Conservation (phyloP, 192 early-diverging fungal genomes). For the Globomyces pollinis-pini region DNA sequence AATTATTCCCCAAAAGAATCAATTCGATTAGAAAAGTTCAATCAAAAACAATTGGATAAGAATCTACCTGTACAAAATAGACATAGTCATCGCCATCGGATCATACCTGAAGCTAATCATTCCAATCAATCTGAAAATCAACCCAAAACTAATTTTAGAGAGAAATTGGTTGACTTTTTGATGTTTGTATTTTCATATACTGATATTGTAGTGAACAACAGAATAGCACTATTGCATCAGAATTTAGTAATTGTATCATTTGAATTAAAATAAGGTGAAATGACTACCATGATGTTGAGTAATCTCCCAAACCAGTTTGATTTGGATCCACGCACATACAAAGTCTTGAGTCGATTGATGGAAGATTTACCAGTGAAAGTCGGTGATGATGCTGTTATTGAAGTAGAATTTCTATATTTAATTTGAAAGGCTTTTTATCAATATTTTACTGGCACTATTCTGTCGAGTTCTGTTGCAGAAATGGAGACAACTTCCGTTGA, state of each 20-base stretch:
- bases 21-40: background rate
- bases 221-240: slow-evolving; percentile 17
- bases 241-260: background rate
- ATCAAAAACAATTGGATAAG: background rate
- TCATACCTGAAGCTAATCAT: slow-evolving; percentile 13
- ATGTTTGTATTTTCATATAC: slow-evolving; percentile 22
- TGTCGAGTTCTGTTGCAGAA: slow-evolving; percentile 31
- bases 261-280: slow-evolving; percentile 20
- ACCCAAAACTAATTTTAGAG: slow-evolving; percentile 28
- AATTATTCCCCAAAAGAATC: slow-evolving; percentile 12
- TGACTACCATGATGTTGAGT: slow-evolving; percentile 24
- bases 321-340: slow-evolving; percentile 5
- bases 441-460: slow-evolving; percentile 43
- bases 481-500: slow-evolving; percentile 24
- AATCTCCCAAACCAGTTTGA: slow-evolving; percentile 12
- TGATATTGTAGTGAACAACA: slow-evolving; percentile 38
- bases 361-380: slow-evolving; percentile 17
- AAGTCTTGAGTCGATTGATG: background rate
- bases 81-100: background rate
- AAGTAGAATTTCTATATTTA: too few relatives aligned
- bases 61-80: background rate
- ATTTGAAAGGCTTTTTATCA: slow-evolving; percentile 52
- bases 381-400: slow-evolving; percentile 12
- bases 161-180: slow-evolving; percentile 43
- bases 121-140: slow-evolving; percentile 7